These are phyloP conservation scores for Athelia psychrophila DNA, from an alignment of 1,284 basidiomycete species.

Conservation along the genomic window DNA sequence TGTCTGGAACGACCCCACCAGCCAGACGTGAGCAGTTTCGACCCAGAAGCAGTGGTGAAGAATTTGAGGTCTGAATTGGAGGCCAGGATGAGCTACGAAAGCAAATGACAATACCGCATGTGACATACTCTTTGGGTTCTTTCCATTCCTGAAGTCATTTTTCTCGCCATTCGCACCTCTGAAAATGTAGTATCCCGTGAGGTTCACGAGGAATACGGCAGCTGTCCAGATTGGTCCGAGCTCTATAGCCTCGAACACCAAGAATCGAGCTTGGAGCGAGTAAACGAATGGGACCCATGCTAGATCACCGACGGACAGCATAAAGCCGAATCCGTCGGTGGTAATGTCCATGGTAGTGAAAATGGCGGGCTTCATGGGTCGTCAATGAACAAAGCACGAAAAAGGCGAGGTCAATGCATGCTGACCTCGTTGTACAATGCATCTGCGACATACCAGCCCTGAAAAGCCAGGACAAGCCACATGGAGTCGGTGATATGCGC, in stretches of 20 bases:
- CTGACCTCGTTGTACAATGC: slow-evolving; percentile 85
- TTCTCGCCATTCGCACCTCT: slow-evolving; percentile 89
- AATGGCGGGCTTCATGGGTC: slow-evolving; percentile 63
- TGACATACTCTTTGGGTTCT: slow-evolving; percentile 83
- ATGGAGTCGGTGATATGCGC: slow-evolving; percentile 83
- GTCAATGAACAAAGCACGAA: slow-evolving; percentile 3
- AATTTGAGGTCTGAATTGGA: slow-evolving; percentile 63
- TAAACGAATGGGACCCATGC: slow-evolving; percentile 96
- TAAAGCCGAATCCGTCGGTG: slow-evolving; percentile 98
- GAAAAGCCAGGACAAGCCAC: slow-evolving; percentile 87
- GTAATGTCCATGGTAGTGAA: slow-evolving; percentile 98
- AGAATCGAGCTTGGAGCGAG: slow-evolving; percentile 90
- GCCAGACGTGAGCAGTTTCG: slow-evolving; percentile 90
- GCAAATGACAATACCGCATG: slow-evolving; percentile 1
- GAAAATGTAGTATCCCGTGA: slow-evolving; percentile 91
- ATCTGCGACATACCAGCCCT: slow-evolving; percentile 87
- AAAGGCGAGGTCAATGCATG: slow-evolving; percentile 4
- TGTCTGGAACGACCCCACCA: slow-evolving; percentile 98
- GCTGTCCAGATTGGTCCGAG: slow-evolving; percentile 67
- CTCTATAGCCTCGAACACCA: slow-evolving; percentile 84
- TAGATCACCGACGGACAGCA: slow-evolving; percentile 94
- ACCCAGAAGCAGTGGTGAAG: slow-evolving; percentile 84
- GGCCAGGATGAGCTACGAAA: slow-evolving; percentile 6
- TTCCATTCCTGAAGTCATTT: slow-evolving; percentile 92
- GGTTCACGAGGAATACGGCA: slow-evolving; percentile 68